Evolutionary conservation across 2,329 filamentous ascomycete species (phyloP).

Genomic region (Fusarium nodosum): DNA sequence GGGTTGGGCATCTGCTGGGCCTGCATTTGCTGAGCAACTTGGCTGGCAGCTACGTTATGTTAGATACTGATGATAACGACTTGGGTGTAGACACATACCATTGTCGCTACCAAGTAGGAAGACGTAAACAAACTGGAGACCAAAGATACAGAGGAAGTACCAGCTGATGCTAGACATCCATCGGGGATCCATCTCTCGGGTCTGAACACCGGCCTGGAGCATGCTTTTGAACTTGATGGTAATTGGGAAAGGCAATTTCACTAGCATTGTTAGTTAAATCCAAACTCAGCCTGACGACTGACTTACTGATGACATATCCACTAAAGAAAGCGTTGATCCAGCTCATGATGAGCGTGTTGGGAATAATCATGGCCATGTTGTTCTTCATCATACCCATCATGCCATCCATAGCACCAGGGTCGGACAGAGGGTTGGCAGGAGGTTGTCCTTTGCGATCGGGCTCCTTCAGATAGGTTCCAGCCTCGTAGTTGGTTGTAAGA

Average conservation of each 20-base stretch:
- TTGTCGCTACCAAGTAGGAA: conserved; percentile 97
- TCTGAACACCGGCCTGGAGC: conserved; percentile 96
- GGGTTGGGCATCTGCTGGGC: conserved; percentile 66
- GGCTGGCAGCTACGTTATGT: conserved; percentile 77
- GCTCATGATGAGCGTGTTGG: conserved; percentile 98
- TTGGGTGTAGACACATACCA: conserved; percentile 67
- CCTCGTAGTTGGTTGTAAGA: conserved; percentile 84
- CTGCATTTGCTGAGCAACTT: conserved; percentile 92
- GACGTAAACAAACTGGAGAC: conserved; percentile 95
- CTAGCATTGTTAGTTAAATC: conserved; percentile 57
- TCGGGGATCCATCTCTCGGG: conserved; percentile 93
- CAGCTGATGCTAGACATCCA: conserved; percentile 99
- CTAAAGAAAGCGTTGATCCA: conserved; percentile 99
- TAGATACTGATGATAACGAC: conserved; percentile 7
- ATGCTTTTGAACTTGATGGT: conserved; percentile 99
- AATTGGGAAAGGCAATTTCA: conserved; percentile 97
- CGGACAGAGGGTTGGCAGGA: conserved; percentile 92
- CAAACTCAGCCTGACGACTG: rapidly evolving
- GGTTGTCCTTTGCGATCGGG: conserved; percentile 88
- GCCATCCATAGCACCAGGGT: conserved; percentile 96
- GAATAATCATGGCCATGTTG: conserved; percentile 99
- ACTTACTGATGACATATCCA: conserved; percentile 92
- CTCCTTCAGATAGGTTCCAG: conserved; percentile 89
- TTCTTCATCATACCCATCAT: conserved; percentile 99
- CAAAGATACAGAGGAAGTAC: conserved; percentile 99